A percentile compares a stretch with the other conserved stretches of the same genome.
Conservation (phyloP, 352 stramenopile species). For the Thraustochytrium sp. region DNA sequence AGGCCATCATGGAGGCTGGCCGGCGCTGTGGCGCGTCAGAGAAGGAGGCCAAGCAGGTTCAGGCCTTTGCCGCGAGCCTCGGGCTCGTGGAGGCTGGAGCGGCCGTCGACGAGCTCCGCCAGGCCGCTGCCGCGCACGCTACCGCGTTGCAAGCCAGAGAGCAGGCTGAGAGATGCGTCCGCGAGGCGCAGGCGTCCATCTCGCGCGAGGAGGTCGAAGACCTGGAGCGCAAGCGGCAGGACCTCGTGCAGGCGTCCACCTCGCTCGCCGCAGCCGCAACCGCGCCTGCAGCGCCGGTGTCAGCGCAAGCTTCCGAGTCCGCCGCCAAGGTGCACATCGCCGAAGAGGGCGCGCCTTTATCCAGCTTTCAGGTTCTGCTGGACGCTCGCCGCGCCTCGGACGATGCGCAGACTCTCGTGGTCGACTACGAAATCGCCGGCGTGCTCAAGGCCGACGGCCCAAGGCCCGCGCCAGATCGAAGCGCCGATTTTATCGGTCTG, state of each 20-base stretch:
- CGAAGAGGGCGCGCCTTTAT: neutral
- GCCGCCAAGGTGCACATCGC: neutral
- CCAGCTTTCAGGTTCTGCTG: neutral
- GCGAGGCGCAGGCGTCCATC: neutral
- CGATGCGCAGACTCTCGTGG: neutral
- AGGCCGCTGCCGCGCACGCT: neutral
- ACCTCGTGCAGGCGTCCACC: neutral
- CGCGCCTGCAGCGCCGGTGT: too few species aligned
- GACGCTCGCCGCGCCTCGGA: neutral
- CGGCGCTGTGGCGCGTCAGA: neutral
- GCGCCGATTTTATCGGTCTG: conserved; percentile 13
- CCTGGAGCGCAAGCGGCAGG: neutral
- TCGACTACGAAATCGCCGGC: neutral
- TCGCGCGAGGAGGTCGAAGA: neutral
- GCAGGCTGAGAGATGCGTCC: neutral
- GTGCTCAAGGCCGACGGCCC: neutral
- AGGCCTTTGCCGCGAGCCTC: too few species aligned
- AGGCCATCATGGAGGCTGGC: neutral
- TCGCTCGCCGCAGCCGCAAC: neutral
- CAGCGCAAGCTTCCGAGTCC: neutral
- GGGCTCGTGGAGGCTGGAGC: neutral
- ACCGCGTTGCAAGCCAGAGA: neutral
- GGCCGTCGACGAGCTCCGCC: neutral
- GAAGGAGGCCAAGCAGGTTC: neutral
- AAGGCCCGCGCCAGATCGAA: neutral